These are phyloP conservation scores for Microdochium trichocladiopsis DNA, from an alignment of 2,329 filamentous ascomycete genomes.

Conservation along the genomic window DNA sequence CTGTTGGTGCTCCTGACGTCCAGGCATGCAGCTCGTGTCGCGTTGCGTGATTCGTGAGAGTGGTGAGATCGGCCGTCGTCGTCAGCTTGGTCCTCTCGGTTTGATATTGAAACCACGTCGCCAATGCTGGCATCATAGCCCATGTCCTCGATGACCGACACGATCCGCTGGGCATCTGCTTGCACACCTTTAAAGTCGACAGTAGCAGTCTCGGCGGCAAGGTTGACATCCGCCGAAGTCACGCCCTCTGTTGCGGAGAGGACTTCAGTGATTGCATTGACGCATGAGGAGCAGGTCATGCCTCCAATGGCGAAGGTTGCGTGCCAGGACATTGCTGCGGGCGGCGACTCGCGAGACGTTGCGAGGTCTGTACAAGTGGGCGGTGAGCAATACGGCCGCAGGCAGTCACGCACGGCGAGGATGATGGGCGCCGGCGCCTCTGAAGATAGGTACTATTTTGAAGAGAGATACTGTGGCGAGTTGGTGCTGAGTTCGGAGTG, in stretches of 20 bases:
- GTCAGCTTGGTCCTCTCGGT: slow-evolving; percentile 12
- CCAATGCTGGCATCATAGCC: slow-evolving; percentile 61
- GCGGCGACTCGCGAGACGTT: too few species aligned
- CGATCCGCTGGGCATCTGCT: slow-evolving; percentile 37
- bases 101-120: slow-evolving; percentile 30
- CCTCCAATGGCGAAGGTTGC: slow-evolving; percentile 51
- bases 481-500: too few species aligned
- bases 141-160: slow-evolving; percentile 50
- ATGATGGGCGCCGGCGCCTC: too few species aligned
- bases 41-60: slow-evolving; percentile 38
- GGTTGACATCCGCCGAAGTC: slow-evolving; percentile 50
- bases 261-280: slow-evolving; percentile 53
- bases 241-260: slow-evolving; percentile 48
- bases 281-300: slow-evolving; percentile 69
- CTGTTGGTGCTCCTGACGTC: neutral
- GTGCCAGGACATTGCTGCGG: slow-evolving; percentile 12
- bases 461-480: too few species aligned
- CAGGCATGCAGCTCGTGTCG: neutral
- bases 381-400: too few species aligned
- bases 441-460: too few species aligned
- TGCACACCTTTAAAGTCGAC: slow-evolving; percentile 44
- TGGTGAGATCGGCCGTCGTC: slow-evolving; percentile 28
- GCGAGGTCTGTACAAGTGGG: too few species aligned
- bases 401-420: too few species aligned
- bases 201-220: slow-evolving; percentile 60